A percentile compares a stretch with the other conserved stretches of the same genome.
phyloP scores from a whole-genome alignment of 2,329 filamentous ascomycete genomes.

The Sclerotinia minor region DNA sequence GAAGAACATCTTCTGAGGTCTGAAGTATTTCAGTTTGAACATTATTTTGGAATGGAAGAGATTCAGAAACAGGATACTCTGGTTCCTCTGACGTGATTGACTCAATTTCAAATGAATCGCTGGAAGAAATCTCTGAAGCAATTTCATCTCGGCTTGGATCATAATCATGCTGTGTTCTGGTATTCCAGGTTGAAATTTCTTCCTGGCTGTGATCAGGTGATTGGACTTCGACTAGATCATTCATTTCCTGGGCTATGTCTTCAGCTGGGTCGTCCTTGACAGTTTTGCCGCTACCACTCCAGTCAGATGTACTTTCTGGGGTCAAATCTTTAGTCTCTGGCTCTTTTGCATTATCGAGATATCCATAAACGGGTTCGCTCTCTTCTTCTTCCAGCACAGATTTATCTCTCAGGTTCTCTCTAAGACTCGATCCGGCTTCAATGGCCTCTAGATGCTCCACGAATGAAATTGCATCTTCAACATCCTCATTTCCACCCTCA shows the following conservation, averaged over 20 bases:
- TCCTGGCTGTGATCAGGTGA: background rate
- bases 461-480: accelerated
- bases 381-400: background rate
- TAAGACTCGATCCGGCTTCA: accelerated
- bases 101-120: background rate
- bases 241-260: too few species aligned
- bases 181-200: background rate
- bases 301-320: background rate
- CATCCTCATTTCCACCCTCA: background rate
- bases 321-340: too few species aligned
- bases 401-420: background rate
- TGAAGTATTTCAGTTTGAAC: background rate
- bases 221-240: background rate
- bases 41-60: background rate
- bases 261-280: background rate
- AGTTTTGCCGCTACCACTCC: background rate
- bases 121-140: background rate
- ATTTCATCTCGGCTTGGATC: background rate
- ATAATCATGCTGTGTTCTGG: background rate
- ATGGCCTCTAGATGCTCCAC: background rate
- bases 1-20: background rate
- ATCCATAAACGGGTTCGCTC: too few species aligned
- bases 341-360: background rate
- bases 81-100: background rate
- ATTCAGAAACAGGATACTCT: background rate